Evolutionary conservation across 2,329 filamentous ascomycete species (phyloP).

Genomic region (Amphichorda felina): DNA sequence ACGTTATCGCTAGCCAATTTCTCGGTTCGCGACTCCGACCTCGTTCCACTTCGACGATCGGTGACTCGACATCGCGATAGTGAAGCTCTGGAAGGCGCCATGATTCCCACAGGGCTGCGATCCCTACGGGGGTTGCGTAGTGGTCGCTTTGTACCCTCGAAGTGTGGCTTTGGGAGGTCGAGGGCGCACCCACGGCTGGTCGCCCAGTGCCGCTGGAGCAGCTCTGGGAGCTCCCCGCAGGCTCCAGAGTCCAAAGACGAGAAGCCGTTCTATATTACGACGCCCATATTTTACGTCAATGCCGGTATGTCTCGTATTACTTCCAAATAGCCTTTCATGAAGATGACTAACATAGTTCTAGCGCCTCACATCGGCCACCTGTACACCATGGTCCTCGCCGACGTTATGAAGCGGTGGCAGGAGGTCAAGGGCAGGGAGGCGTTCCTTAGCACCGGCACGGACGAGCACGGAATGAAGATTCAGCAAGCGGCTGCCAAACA

Average conservation of each 20-base stretch:
- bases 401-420: constrained; percentile 89
- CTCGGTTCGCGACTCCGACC: not conserved
- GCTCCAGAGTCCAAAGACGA: constrained; percentile 6
- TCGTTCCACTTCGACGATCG: no score
- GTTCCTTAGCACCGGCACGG: constrained; percentile 78
- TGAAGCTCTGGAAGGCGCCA: not conserved
- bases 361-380: constrained; percentile 92
- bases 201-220: constrained; percentile 8
- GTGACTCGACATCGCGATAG: no score
- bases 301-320: constrained; percentile 45
- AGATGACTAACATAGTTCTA: constrained; percentile 21
- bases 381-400: constrained; percentile 82
- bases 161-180: not conserved
- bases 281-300: constrained; percentile 98
- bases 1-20: constrained; percentile 1
- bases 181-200: constrained; percentile 2
- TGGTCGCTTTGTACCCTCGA: not conserved
- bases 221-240: constrained; percentile 13
- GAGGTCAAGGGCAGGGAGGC: constrained; percentile 59
- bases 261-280: constrained; percentile 93
- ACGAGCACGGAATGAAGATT: constrained; percentile 97
- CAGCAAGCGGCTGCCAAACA: constrained; percentile 72
- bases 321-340: not conserved
- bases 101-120: constrained; percentile 1
- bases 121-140: constrained; percentile 2